Base-by-base conservation (phyloP, 176 grass and related monocot genomes). In the Elaeis guineensis region DNA sequence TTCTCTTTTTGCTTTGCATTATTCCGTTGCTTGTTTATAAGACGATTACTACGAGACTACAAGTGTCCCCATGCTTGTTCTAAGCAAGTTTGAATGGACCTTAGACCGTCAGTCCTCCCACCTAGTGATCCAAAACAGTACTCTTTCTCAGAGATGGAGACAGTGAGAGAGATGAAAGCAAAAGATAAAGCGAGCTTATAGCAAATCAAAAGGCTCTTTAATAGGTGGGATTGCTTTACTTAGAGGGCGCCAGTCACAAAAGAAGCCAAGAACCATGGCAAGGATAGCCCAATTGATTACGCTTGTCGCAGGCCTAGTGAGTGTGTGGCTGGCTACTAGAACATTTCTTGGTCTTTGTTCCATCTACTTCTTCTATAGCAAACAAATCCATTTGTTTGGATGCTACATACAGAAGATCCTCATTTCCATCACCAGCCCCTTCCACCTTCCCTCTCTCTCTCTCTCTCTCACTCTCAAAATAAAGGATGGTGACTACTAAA, bases 131-230 rank as follows among this genome's bases (percentile, higher is more conserved):
- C 24, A 26, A 52, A 49, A 65, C 49, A 21, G 63, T 49, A 25
- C 39, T 44, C 44, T 21, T 25, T 51, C 17, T 2, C 14, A 19
- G 18, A 63, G 5, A 63, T 32, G 22, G 30, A 21, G 17, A 62
- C 8, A 49, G 21, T 16, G 23, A 66, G 35, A 44, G 35, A 12
- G 35, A 35, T 35, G 32, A 35, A 35, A 35, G 49, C 17, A 65
- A 26, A 52, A 66, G 63, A 3, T 51, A 52, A 53, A 54, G 63
- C 25, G 39, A 50, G 44, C 53, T 18, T 28, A 19, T 50, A 30
- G 57, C 15, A 55, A 67, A 79, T 26, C 52, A 58, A 75, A 75
- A 75, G 58, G 44, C 29, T 64, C 71, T 70, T 75, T 75, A 70
- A 54, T 12, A 53, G 64, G 71, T 44, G 35, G 35, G 2, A 44